phyloP scores from a whole-genome alignment of 352 stramenopile genomes.

The Globisporangium lucens region DNA sequence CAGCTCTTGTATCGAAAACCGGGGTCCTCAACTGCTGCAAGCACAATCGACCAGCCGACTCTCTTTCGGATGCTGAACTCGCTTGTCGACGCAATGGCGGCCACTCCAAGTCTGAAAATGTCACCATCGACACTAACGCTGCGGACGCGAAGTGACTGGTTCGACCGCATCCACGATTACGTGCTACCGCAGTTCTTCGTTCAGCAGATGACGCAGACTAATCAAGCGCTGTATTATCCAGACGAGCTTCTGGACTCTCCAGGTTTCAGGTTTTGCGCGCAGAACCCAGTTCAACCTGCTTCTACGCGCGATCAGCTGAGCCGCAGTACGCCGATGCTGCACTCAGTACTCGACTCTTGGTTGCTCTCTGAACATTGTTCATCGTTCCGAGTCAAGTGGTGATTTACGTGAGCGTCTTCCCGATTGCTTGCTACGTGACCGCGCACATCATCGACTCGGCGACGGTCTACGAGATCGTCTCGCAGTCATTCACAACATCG shows the following conservation, averaged over 20 bases:
- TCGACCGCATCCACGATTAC: slow-evolving; percentile 20
- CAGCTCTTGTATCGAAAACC: slow-evolving; percentile 18
- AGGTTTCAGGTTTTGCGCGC: slow-evolving; percentile 4
- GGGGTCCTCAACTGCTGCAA: not conserved
- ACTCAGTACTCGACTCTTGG: not conserved
- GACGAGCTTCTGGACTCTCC: not conserved
- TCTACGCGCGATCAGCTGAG: slow-evolving; percentile 8
- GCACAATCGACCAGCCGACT: not conserved
- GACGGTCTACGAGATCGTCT: slow-evolving; percentile 21
- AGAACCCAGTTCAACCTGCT: slow-evolving; percentile 7
- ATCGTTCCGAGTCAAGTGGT: slow-evolving; percentile 28
- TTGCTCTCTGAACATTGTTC: slow-evolving; percentile 20
- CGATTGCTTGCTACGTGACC: slow-evolving; percentile 25
- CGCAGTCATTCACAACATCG: slow-evolving; percentile 19
- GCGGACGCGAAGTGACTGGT: slow-evolving; percentile 9
- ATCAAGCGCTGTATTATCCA: slow-evolving; percentile 17
- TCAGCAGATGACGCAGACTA: slow-evolving; percentile 4
- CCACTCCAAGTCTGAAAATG: not conserved
- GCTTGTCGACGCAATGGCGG: slow-evolving; percentile 6
- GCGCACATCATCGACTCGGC: slow-evolving; percentile 29
- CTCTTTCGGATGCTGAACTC: slow-evolving; percentile 7
- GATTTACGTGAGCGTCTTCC: slow-evolving; percentile 29
- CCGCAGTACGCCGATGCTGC: not conserved
- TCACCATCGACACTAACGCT: not conserved
- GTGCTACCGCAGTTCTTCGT: slow-evolving; percentile 25